A percentile compares a stretch with the other conserved stretches of the same genome.
Conservation (phyloP, 2,329 filamentous ascomycete species). For the Juglanconis sp. region DNA sequence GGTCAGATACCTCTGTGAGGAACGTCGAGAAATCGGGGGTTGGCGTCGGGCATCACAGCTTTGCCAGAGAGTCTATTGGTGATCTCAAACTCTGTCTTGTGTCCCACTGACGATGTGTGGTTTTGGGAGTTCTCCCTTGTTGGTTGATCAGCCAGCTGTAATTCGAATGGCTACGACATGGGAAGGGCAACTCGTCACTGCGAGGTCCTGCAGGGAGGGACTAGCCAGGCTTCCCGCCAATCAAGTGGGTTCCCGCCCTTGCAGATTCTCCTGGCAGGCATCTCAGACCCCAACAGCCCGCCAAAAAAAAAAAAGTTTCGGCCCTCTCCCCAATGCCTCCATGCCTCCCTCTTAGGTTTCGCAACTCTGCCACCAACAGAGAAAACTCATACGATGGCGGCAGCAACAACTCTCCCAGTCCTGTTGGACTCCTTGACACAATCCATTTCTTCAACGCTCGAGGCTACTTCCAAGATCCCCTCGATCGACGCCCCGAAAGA, state of each 20-base stretch:
- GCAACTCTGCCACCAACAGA: background rate
- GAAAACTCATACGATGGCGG: constrained; percentile 24
- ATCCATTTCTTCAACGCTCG: constrained; percentile 60
- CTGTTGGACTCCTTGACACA: constrained; percentile 54
- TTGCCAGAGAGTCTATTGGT: background rate
- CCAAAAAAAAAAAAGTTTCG: constrained; percentile 12
- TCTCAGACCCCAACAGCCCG: background rate
- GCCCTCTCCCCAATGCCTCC: too few species aligned
- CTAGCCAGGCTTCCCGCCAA: background rate
- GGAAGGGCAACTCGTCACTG: background rate
- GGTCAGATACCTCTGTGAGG: background rate
- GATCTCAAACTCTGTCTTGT: background rate
- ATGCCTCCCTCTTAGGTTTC: background rate
- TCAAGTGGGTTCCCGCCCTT: background rate
- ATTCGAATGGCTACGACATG: background rate
- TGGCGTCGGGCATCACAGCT: constrained; percentile 4
- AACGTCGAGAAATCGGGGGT: background rate
- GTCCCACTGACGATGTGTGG: background rate
- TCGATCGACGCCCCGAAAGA: constrained; percentile 70
- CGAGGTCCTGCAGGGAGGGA: background rate
- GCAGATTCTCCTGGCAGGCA: background rate
- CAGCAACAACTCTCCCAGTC: constrained; percentile 36
- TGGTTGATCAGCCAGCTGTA: background rate
- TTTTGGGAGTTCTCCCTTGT: background rate
- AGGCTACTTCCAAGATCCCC: constrained; percentile 62